These are phyloP conservation scores for Leishmania tropica DNA, from an alignment of 208 protist genomes.

Conservation along the genomic window DNA sequence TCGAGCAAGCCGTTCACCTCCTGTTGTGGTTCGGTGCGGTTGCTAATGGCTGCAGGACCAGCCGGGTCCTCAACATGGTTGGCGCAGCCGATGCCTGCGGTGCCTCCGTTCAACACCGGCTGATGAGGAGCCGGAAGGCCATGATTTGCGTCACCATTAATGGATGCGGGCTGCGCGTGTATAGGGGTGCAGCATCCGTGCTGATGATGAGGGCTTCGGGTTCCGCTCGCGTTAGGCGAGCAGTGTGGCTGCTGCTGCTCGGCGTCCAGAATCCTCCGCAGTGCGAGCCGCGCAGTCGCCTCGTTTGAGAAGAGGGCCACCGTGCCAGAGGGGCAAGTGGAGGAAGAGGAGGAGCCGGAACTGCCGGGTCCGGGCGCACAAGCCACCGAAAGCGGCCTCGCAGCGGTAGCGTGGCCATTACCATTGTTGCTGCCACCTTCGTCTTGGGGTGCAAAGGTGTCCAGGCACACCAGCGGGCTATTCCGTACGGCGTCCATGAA, in stretches of 20 bases:
- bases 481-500: slow-evolving; percentile 48
- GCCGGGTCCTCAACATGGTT: neutral
- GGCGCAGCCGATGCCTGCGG: no score
- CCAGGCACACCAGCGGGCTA: slow-evolving; percentile 17
- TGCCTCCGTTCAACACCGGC: neutral
- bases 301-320: slow-evolving; percentile 52
- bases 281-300: slow-evolving; percentile 36
- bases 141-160: neutral
- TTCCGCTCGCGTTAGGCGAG: no score
- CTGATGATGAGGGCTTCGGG: neutral
- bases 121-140: neutral
- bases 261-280: slow-evolving; percentile 9
- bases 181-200: slow-evolving; percentile 6
- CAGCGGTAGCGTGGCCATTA: neutral
- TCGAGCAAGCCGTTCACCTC: neutral
- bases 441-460: neutral
- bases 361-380: neutral
- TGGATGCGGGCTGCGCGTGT: neutral
- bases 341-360: neutral
- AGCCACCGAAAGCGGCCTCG: neutral
- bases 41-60: no score
- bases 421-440: neutral
- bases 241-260: neutral
- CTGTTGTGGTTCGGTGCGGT: neutral
- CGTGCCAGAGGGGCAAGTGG: neutral